Base-by-base conservation (phyloP, 129 eudicot species). In the Tagetes erecta region DNA sequence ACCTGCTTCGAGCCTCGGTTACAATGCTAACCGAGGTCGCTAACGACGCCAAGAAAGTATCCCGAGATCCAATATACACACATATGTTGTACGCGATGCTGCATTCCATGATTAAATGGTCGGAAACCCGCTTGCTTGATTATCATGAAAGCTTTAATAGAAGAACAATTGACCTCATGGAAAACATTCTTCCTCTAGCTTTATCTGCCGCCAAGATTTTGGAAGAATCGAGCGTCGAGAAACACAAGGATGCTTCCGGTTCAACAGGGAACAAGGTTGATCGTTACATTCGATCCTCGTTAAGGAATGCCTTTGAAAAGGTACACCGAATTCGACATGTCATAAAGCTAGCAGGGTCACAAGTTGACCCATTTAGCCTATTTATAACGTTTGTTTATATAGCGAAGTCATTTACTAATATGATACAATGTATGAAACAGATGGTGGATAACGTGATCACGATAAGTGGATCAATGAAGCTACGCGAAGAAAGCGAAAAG, bases 1-100 rank as follows among this genome's bases (percentile, higher is more conserved):
- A 94, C 51, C 85, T 94, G 3, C 82, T 94, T 53, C 83, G 87
- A 2, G 99, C 99, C 7, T 44, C 96, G 0, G 67, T 83, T 0
- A 78, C 85, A 12, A 90, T 94, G 96, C 47, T 94, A 78, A 85
- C 85, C 0, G 96, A 94, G 82, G 97, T 94, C 4, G 96, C 98
- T 0, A 83, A 64, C 53, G 96, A 94, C 75, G 89, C 97, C 27
- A 94, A 80, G 84, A 88, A 68, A 69, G 86, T 80, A 4, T 90
- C 87, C 30, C 73, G 87, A 46, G 92, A 88, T 68, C 83, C 87
- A 4, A 6, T 75, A 1, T 91, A 94, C 52, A 75, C 83, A 74
- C 76, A 77, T 76, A 86, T 86, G 83, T 76, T 91, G 85, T 85
- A 81, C 0, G 69, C 83, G 0, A 86, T 79, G 5, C 60, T 91